A percentile compares a stretch with the other conserved stretches of the same genome.
Conservation (phyloP, 2,329 filamentous ascomycete species). For the Amesomyces nigricolor region DNA sequence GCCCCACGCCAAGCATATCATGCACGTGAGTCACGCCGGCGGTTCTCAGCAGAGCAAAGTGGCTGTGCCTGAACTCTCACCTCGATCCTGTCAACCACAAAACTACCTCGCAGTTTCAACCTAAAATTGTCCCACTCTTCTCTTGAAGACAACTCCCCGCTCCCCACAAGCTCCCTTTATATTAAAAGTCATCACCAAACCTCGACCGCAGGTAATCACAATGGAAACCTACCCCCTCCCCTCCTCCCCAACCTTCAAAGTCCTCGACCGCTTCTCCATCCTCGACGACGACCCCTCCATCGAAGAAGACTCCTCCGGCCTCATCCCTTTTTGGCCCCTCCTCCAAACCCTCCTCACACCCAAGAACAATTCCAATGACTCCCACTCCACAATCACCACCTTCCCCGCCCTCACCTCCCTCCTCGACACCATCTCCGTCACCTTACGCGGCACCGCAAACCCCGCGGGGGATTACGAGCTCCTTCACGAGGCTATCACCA, state of each 20-base stretch:
- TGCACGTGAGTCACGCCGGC: too few species aligned
- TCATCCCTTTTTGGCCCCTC: slow-evolving; percentile 12
- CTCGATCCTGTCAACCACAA: too few species aligned
- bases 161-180: too few species aligned
- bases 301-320: slow-evolving; percentile 10
- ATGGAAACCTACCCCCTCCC: slow-evolving; percentile 9
- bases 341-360: slow-evolving; percentile 5
- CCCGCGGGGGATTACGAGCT: slow-evolving; percentile 12
- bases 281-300: not conserved
- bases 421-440: slow-evolving; percentile 18
- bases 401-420: slow-evolving; percentile 2
- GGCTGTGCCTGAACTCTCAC: too few species aligned
- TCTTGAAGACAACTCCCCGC: too few species aligned
- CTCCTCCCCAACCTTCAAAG: slow-evolving; percentile 4
- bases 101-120: too few species aligned
- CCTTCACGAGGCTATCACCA: slow-evolving; percentile 2
- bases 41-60: too few species aligned
- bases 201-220: too few species aligned
- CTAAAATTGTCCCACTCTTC: too few species aligned
- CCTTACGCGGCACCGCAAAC: slow-evolving; percentile 6
- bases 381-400: not conserved
- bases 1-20: too few species aligned
- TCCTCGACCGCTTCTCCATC: slow-evolving; percentile 17
- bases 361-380: not conserved
- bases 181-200: too few species aligned